Evolutionary conservation across 1,284 basidiomycete species (phyloP).

Genomic region (Tilletia caries): DNA sequence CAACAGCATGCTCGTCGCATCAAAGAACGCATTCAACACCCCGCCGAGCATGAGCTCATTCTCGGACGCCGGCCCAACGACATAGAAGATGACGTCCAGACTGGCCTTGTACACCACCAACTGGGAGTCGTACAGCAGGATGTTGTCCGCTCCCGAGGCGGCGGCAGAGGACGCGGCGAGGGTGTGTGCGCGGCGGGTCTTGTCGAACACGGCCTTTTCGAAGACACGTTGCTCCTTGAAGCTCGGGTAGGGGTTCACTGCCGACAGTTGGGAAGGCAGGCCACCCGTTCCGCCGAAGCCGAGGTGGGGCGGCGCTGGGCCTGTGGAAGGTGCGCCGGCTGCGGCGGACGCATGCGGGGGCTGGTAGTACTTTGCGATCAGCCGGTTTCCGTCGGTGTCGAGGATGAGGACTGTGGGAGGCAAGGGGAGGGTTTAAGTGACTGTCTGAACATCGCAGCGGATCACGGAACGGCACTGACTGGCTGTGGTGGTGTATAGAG

Average conservation of each 20-base stretch:
- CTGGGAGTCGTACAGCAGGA: conserved; percentile 85
- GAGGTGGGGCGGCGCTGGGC: conserved; percentile 32
- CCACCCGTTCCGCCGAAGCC: background rate
- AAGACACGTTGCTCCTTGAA: conserved; percentile 91
- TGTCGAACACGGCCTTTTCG: conserved; percentile 91
- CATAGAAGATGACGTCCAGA: conserved; percentile 91
- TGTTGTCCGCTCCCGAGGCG: conserved; percentile 60
- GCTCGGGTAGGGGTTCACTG: conserved; percentile 64
- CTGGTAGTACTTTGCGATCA: conserved; percentile 90
- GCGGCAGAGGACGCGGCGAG: conserved; percentile 6
- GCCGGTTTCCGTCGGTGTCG: conserved; percentile 88
- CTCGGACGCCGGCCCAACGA: conserved; percentile 79
- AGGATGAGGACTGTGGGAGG: conserved; percentile 73
- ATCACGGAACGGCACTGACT: conserved; percentile 26
- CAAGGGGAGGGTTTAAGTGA: background rate
- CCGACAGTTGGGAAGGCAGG: conserved; percentile 29
- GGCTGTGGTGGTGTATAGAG: conserved; percentile 48
- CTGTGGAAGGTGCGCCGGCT: conserved; percentile 24
- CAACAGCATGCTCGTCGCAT: conserved; percentile 79
- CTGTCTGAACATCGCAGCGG: too few species aligned
- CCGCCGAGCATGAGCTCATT: conserved; percentile 95
- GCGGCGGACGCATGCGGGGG: conserved; percentile 63
- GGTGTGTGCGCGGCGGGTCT: conserved; percentile 56
- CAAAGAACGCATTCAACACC: conserved; percentile 77
- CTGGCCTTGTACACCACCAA: conserved; percentile 91